Evolutionary conservation across 129 eudicot genomes (phyloP).

Genomic region (Ambrosia artemisiifolia): DNA sequence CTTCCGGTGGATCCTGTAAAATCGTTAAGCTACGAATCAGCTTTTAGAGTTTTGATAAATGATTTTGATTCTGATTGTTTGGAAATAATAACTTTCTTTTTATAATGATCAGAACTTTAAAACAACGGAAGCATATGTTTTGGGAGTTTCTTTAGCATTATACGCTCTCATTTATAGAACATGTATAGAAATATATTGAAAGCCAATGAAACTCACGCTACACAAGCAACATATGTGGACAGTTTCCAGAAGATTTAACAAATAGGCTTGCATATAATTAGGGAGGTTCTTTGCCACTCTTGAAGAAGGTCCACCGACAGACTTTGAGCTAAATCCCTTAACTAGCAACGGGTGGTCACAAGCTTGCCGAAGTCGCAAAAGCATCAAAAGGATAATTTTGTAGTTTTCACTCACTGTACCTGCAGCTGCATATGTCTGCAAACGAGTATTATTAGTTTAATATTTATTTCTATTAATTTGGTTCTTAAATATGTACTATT

Average conservation of each 20-base stretch:
- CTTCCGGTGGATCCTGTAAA: conserved; percentile 84
- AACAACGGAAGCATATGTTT: background rate
- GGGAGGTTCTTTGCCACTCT: conserved; percentile 69
- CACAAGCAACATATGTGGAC: conserved; percentile 65
- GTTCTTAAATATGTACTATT: no score
- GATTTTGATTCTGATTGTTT: background rate
- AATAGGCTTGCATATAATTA: conserved; percentile 38
- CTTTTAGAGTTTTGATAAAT: background rate
- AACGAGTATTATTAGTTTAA: background rate
- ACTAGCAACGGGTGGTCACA: conserved; percentile 96
- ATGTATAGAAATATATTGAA: no score
- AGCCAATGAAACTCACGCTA: conserved; percentile 45
- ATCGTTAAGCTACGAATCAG: conserved; percentile 1
- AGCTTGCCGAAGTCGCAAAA: conserved; percentile 97
- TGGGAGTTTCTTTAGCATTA: background rate
- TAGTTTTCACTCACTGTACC: conserved; percentile 91
- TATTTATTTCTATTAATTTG: background rate
- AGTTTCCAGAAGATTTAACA: conserved; percentile 58
- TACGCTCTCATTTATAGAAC: no score
- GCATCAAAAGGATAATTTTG: conserved; percentile 87
- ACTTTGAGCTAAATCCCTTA: conserved; percentile 61
- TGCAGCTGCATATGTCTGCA: conserved; percentile 94
- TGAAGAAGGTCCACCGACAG: conserved; percentile 49
- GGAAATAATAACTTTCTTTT: background rate
- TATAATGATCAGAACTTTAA: no score